Evolutionary conservation across 306 rosid genomes (phyloP).

Genomic region (Dalbergia cochinchinensis): DNA sequence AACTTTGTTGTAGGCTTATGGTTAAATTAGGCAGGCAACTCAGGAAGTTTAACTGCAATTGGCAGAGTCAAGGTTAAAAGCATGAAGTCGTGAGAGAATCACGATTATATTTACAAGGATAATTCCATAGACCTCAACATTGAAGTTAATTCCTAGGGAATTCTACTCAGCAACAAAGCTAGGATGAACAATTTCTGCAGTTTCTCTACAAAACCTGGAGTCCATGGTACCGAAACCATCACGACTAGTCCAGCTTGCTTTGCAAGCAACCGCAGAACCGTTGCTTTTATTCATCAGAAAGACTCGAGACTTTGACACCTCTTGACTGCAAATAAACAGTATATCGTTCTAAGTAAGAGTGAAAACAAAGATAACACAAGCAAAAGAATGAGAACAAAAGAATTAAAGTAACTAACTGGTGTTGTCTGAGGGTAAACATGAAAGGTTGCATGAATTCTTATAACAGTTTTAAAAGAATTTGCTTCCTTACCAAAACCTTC

Average conservation of each 20-base stretch:
- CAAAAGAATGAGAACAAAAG: not conserved
- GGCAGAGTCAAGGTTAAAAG: conserved; percentile 18
- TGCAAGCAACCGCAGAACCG: conserved; percentile 41
- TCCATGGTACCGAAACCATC: conserved; percentile 59
- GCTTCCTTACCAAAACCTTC: conserved; percentile 4
- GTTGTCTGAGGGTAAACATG: conserved; percentile 16
- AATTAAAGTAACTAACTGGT: not conserved
- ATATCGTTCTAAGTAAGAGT: conserved; percentile 22
- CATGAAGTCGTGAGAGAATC: conserved; percentile 33
- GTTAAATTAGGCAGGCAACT: conserved; percentile 6
- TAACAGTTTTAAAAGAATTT: not conserved
- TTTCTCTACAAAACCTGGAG: conserved; percentile 39
- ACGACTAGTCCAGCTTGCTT: conserved; percentile 40
- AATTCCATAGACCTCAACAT: conserved; percentile 42
- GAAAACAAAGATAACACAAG: conserved; percentile 28
- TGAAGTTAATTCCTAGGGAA: conserved; percentile 19
- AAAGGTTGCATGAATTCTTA: not conserved
- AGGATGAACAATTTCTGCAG: conserved; percentile 39
- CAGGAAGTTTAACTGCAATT: conserved; percentile 24
- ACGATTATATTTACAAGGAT: conserved; percentile 48
- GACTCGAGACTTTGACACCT: conserved; percentile 31
- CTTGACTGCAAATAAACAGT: conserved; percentile 48
- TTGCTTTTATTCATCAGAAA: conserved; percentile 54
- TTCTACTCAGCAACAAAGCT: conserved; percentile 31
- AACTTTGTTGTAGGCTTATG: not conserved